Percentiles rank a stretch among this genome's conserved stretches.
Evolutionary conservation across 768 basidiomycete species (phyloP).

Genomic region (Mycena haematopus): DNA sequence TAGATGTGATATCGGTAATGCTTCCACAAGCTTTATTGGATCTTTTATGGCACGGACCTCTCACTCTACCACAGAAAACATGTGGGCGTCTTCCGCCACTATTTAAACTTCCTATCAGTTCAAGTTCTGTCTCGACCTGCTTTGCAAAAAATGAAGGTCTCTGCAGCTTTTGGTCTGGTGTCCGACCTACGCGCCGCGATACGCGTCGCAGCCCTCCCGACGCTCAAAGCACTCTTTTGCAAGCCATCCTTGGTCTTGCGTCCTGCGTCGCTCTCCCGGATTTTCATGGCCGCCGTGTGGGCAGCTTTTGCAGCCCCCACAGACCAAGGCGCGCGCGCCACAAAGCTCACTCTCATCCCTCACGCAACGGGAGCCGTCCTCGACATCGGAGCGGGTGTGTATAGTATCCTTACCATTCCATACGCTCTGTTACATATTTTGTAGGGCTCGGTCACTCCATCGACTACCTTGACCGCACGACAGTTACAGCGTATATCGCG

Average conservation of each 20-base stretch:
- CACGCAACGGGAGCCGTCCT: slow-evolving; percentile 67
- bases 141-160: slow-evolving; percentile 51
- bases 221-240: slow-evolving; percentile 46
- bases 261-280: slow-evolving; percentile 52
- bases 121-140: background rate
- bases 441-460: slow-evolving; percentile 71
- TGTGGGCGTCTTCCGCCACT: slow-evolving; percentile 3
- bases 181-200: slow-evolving; percentile 50
- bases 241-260: slow-evolving; percentile 53
- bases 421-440: background rate
- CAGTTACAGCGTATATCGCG: slow-evolving; percentile 71
- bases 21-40: background rate
- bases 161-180: slow-evolving; percentile 48
- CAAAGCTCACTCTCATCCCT: slow-evolving; percentile 57
- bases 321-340: slow-evolving; percentile 47
- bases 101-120: background rate
- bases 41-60: background rate
- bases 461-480: slow-evolving; percentile 60
- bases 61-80: background rate
- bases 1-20: too few species aligned
- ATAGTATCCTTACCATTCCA: background rate
- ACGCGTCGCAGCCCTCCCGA: slow-evolving; percentile 48
- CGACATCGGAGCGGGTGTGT: slow-evolving; percentile 67
- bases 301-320: slow-evolving; percentile 49
- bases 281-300: slow-evolving; percentile 69